A percentile compares a stretch with the other conserved stretches of the same genome.
Evolutionary conservation across 495 filamentous ascomycete genomes (phyloP).

Genomic region (Xylaria grammica): DNA sequence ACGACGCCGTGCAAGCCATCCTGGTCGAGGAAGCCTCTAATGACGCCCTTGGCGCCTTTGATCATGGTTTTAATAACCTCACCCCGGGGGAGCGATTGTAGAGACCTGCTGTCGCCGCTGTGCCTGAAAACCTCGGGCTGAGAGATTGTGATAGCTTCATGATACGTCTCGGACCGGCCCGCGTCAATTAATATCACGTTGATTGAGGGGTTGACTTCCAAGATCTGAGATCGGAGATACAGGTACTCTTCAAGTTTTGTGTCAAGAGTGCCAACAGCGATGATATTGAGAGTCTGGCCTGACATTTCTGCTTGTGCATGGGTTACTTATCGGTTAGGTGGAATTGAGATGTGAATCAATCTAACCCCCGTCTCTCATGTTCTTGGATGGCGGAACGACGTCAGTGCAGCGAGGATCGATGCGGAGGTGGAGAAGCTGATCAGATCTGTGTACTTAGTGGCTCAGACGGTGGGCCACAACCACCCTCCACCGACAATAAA

Average conservation of each 20-base stretch:
- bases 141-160: conserved; percentile 54
- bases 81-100: conserved; percentile 46
- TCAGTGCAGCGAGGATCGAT: background rate
- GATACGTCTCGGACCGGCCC: conserved; percentile 48
- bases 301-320: conserved; percentile 30
- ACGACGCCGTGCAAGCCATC: conserved; percentile 59
- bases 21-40: conserved; percentile 40
- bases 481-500: no score
- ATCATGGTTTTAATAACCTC: conserved; percentile 59
- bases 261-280: conserved; percentile 70
- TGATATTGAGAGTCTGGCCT: conserved; percentile 47
- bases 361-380: background rate
- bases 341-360: background rate
- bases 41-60: conserved; percentile 39
- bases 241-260: conserved; percentile 68
- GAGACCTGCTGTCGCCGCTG: conserved; percentile 24
- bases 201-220: conserved; percentile 32
- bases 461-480: no score
- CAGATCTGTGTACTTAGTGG: no score
- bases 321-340: background rate
- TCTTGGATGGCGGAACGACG: background rate
- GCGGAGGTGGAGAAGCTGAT: conserved; percentile 9
- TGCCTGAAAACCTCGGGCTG: conserved; percentile 44
- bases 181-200: conserved; percentile 62
- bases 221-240: conserved; percentile 57